These are phyloP conservation scores for Pseudotsuga menziesii DNA, from an alignment of 75 land plant species.

Conservation along the genomic window DNA sequence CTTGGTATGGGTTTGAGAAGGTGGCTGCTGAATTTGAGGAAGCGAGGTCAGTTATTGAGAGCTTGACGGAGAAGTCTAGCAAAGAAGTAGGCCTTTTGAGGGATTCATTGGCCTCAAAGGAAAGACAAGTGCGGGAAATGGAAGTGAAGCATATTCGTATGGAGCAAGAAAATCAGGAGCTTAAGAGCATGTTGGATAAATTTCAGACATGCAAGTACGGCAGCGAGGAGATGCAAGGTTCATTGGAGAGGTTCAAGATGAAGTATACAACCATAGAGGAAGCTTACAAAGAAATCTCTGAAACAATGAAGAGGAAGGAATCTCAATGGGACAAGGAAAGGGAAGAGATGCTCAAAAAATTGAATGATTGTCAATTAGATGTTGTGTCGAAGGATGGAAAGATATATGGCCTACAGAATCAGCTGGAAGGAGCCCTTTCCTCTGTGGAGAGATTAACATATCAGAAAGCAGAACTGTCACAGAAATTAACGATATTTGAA, in stretches of 20 bases:
- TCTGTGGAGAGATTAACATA: constrained; percentile 27
- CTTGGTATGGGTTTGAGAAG: constrained; percentile 31
- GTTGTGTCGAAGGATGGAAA: constrained; percentile 16
- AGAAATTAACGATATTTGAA: constrained; percentile 27
- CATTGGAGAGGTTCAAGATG: constrained; percentile 25
- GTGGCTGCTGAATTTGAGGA: constrained; percentile 39
- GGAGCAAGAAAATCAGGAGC: constrained; percentile 60
- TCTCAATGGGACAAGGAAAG: constrained; percentile 30
- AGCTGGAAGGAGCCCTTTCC: constrained; percentile 31
- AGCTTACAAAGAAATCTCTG: constrained; percentile 25
- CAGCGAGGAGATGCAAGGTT: constrained; percentile 22
- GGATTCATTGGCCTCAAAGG: constrained; percentile 35
- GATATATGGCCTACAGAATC: constrained; percentile 23
- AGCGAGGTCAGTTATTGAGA: constrained; percentile 36
- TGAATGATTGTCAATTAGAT: constrained; percentile 25
- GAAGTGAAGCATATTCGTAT: constrained; percentile 21
- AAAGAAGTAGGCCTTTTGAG: constrained; percentile 48
- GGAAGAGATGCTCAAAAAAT: constrained; percentile 16
- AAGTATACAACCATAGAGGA: constrained; percentile 47
- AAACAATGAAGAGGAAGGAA: constrained; percentile 29
- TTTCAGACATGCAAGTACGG: constrained; percentile 38
- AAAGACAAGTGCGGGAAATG: constrained; percentile 41
- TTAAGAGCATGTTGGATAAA: constrained; percentile 40
- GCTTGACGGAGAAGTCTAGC: constrained; percentile 34
- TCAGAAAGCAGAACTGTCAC: constrained; percentile 42